phyloP scores from a whole-genome alignment of 257 asterid species.

The Cinchona pubescens region DNA sequence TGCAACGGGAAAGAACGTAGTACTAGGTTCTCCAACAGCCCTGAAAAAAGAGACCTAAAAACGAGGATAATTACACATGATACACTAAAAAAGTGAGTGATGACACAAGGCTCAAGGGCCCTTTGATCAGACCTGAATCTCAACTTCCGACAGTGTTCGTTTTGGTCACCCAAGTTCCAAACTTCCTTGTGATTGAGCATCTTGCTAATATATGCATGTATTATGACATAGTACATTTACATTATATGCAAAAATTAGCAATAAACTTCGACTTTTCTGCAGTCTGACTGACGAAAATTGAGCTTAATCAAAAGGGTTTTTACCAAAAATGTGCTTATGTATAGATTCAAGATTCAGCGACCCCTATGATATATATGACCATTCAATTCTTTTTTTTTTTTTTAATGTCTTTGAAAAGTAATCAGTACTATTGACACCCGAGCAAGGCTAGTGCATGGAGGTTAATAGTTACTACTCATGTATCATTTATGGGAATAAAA shows the following conservation, averaged over 20 bases:
- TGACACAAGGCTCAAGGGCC: conserved; percentile 32
- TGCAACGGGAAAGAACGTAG: not conserved
- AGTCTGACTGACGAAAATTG: conserved; percentile 2
- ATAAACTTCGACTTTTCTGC: not conserved
- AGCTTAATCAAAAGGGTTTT: not conserved
- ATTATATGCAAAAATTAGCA: not conserved
- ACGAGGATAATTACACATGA: conserved; percentile 4
- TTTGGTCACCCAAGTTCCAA: conserved; percentile 15
- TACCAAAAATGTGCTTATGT: not conserved
- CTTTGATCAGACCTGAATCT: conserved; percentile 13
- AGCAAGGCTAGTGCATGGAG: conserved; percentile 8
- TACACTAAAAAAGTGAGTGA: conserved; percentile 1
- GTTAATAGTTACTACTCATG: not conserved
- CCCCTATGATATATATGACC: conserved; percentile 9
- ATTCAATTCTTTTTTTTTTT: no score
- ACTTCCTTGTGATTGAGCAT: not conserved
- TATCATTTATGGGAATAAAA: not conserved
- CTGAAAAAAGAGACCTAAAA: conserved; percentile 11
- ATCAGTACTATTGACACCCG: no score
- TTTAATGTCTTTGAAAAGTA: no score
- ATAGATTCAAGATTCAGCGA: not conserved
- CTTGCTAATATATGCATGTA: not conserved
- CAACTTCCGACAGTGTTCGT: conserved; percentile 24
- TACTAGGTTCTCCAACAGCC: conserved; percentile 16
- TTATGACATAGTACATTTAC: not conserved